Evolutionary conservation across 164 flowering plant species (phyloP), one percentile per base, ranked within the genome.

Genomic region (Berberis thunbergii): DNA sequence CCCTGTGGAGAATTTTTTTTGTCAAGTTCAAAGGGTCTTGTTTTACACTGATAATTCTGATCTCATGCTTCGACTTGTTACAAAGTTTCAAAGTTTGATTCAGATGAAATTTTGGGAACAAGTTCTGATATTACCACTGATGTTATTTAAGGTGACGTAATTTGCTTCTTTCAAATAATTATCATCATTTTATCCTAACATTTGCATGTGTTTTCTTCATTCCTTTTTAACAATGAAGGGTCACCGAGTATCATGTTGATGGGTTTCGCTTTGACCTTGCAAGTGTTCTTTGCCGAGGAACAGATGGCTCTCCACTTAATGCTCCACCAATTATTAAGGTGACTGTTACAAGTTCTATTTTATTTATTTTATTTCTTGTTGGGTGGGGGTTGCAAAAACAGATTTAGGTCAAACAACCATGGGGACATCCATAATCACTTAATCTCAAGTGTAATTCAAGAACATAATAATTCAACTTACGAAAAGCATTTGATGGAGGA

Each of bases 191-290:
- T 10, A 11, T 62, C 26, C 26, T 26, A 26, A 26, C 26, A 26
- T 26, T 26, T 26, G 26, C 26, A 26, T 26, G 26, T 26, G 26
- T 26, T 26, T 39, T 57, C 8, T 39, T 40, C 59, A 12, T 63
- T 67, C 54, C 43, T 41, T 48, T 7, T 61, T 40, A 64, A 41
- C 43, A 41, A 48, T 38, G 62, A 70, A 94, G 99, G 99, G 95
- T 87, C 52, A 60, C 11, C 60, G 99, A 94, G 67, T 94, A 94
- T 76, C 97, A 94, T 69, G 88, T 94, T 67, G 99, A 94, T 84
- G 99, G 99, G 52, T 94, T 94, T 68, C 86, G 99, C 59, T 94
- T 94, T 75, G 99, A 94, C 76, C 93, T 94, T 50, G 89, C 99
- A 48, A 91, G 99, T 76, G 89, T 94, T 68, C 96, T 94, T 69